Evolutionary conservation across 352 stramenopile genomes (phyloP).

Genomic region (Phytopythium cucurbitacearum): DNA sequence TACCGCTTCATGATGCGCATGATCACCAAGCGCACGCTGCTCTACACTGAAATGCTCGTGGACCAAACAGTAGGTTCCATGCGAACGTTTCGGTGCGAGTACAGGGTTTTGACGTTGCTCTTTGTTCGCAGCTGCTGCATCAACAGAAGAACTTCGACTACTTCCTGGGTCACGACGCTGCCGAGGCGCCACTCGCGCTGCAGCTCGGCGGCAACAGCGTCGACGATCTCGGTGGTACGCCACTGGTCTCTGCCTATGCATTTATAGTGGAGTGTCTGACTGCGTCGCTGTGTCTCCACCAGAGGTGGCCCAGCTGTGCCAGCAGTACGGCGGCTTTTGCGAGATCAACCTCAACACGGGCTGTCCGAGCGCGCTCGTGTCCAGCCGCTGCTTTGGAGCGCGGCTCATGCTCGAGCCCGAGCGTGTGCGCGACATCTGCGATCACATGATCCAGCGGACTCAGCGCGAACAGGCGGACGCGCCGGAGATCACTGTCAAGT

Average conservation of each 20-base stretch:
- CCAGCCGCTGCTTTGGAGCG: slow-evolving; percentile 93
- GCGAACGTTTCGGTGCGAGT: too few relatives aligned
- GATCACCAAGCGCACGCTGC: slow-evolving; percentile 89
- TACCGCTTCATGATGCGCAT: slow-evolving; percentile 93
- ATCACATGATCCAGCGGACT: slow-evolving; percentile 64
- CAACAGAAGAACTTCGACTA: slow-evolving; percentile 86
- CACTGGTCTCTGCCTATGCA: background rate
- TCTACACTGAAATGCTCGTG: slow-evolving; percentile 99
- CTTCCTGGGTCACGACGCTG: slow-evolving; percentile 81
- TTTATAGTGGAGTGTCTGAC: background rate
- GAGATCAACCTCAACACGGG: slow-evolving; percentile 97
- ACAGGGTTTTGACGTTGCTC: background rate
- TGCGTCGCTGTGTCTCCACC: slow-evolving; percentile 3
- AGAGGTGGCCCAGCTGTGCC: slow-evolving; percentile 73
- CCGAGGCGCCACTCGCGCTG: slow-evolving; percentile 89
- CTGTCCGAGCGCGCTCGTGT: slow-evolving; percentile 87
- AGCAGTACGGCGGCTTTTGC: slow-evolving; percentile 87
- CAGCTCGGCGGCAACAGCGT: slow-evolving; percentile 93
- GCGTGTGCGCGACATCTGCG: slow-evolving; percentile 91
- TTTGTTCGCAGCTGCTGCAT: slow-evolving; percentile 42
- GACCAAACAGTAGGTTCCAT: slow-evolving; percentile 88
- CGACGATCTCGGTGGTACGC: slow-evolving; percentile 64
- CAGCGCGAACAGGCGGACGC: slow-evolving; percentile 17
- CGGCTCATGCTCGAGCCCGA: slow-evolving; percentile 96
- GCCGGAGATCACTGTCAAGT: slow-evolving; percentile 96